Conservation (phyloP, 1,284 basidiomycete species). For the Peniophora sp. region DNA sequence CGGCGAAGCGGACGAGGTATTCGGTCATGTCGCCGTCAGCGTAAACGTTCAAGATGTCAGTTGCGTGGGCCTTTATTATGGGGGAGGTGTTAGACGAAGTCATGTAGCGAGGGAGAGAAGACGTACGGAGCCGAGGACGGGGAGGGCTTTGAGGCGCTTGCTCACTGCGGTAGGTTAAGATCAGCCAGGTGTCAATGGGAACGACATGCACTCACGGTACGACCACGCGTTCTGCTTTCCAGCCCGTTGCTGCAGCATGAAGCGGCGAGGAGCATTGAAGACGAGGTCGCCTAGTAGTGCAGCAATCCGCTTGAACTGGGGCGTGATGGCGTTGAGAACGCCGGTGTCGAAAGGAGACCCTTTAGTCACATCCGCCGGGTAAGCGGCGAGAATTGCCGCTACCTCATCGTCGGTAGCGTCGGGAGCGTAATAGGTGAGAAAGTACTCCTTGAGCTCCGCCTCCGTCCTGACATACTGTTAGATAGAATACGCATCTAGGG, state of each 20-base stretch:
- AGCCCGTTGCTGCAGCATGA: slow-evolving; percentile 35
- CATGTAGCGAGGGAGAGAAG: not conserved
- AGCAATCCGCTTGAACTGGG: slow-evolving; percentile 46
- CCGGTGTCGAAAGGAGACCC: slow-evolving; percentile 51
- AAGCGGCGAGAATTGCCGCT: slow-evolving; percentile 25
- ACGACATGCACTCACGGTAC: slow-evolving; percentile 26
- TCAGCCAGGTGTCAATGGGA: not conserved
- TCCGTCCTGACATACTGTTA: slow-evolving; percentile 28
- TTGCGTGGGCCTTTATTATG: slow-evolving; percentile 22
- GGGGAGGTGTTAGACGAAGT: not conserved
- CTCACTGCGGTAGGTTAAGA: slow-evolving; percentile 22
- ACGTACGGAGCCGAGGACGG: slow-evolving; percentile 36
- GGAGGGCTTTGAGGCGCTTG: slow-evolving; percentile 34
- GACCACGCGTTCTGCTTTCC: slow-evolving; percentile 39
- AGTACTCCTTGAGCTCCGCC: slow-evolving; percentile 25
- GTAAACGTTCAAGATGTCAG: slow-evolving; percentile 27
- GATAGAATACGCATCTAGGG: not conserved
- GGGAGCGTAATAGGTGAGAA: slow-evolving; percentile 26
- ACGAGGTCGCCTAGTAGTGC: slow-evolving; percentile 42
- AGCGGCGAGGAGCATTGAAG: slow-evolving; percentile 48
- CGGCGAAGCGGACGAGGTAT: slow-evolving; percentile 20
- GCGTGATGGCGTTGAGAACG: slow-evolving; percentile 31
- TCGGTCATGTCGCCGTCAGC: not conserved
- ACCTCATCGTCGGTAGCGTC: slow-evolving; percentile 21
- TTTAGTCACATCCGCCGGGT: slow-evolving; percentile 32